Evolutionary conservation across 257 asterid genomes (phyloP).

Genomic region (Mitragyna speciosa): DNA sequence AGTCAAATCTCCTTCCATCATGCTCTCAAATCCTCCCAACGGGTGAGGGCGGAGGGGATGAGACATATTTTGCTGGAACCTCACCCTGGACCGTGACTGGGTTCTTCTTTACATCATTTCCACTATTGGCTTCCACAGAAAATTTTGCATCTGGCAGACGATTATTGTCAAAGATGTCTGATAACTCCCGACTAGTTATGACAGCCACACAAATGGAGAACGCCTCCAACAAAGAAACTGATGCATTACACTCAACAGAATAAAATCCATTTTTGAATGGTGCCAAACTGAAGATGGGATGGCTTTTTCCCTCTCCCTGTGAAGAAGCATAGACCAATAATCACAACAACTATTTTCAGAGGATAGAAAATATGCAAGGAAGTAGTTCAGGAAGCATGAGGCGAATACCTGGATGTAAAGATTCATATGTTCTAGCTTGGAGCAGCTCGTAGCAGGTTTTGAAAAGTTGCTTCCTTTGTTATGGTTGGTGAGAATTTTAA

Average conservation of each 20-base stretch:
- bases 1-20: background rate
- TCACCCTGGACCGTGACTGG: slow-evolving; percentile 34
- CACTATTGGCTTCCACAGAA: slow-evolving; percentile 24
- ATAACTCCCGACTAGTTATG: slow-evolving; percentile 48
- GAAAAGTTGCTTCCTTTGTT: slow-evolving; percentile 27
- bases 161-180: slow-evolving; percentile 39
- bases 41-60: slow-evolving; percentile 85
- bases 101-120: slow-evolving; percentile 27
- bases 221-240: slow-evolving; percentile 70
- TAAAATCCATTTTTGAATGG: slow-evolving; percentile 57
- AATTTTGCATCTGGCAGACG: slow-evolving; percentile 23
- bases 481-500: slow-evolving; percentile 53
- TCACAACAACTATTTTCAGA: background rate
- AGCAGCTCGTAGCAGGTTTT: slow-evolving; percentile 25
- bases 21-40: slow-evolving; percentile 72
- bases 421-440: slow-evolving; percentile 36
- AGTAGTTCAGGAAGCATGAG: background rate
- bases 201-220: slow-evolving; percentile 75
- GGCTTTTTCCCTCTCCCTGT: slow-evolving; percentile 53
- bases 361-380: background rate
- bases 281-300: slow-evolving; percentile 64
- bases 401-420: slow-evolving; percentile 63
- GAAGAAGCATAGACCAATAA: slow-evolving; percentile 12
- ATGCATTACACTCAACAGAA: slow-evolving; percentile 59
- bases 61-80: slow-evolving; percentile 51